Evolutionary conservation across 2,329 filamentous ascomycete species (phyloP), one percentile per base, ranked within the genome.

Genomic region (Diaporthe ilicicola): DNA sequence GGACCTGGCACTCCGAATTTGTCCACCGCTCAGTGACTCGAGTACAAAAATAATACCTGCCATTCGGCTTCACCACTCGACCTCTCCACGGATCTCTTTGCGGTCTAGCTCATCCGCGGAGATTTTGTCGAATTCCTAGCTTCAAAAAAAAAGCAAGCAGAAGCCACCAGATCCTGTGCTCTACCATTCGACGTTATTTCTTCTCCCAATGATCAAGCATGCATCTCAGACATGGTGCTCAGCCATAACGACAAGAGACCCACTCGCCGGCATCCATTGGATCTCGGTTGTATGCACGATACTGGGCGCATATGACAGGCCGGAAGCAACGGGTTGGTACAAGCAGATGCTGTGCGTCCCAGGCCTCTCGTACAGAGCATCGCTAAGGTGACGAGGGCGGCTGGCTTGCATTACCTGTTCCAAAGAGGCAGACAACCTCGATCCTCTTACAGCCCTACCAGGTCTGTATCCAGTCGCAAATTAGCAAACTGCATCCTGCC

Each of bases 401-500:
- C 22, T 27, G 19, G 42, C 42, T 29, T 59, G 53, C 66, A 50
- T 59, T 13, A 39, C 27, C 53, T 68, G 42, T 27, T 55, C 37
- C 42, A 59, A 29, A 48, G 22, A 37, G 22, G 42, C 66, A 59
- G 53, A 51, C 22, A 29, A 34, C 19, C 27, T 68, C 24, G 39
- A 56, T 46, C 53, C 13, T 56, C 29, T 27, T 29, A 48, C 65
- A 68, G 44, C 65, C 65, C 29, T 56, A 68, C 42, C 39, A 55
- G 53, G 44, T 56, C 53, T 68, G 32, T 32, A 59, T 39, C 29
- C 54, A 59, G 32, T 68, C 34, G 44, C 66, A 59, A 39, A 39
- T 59, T 59, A 59, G 66, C 66, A 68, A 68, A 68, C 66, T 59
- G 53, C 66, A 68, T 59, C 29, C 32, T 50, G 29, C 46, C 44